These are phyloP conservation scores for Bullera alba DNA, from an alignment of 768 basidiomycete genomes.

Conservation along the genomic window DNA sequence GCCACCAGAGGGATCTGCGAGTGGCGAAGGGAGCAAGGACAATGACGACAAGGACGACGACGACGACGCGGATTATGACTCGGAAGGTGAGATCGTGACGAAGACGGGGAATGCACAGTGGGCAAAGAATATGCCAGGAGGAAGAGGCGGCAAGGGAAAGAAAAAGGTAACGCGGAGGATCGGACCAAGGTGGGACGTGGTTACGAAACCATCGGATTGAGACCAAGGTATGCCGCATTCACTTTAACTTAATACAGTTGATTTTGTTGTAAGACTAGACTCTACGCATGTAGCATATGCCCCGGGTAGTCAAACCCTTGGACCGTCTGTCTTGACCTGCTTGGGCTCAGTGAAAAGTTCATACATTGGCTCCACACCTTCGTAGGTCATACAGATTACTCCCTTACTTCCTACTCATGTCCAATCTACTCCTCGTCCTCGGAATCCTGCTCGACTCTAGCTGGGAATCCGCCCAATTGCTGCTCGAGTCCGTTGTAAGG, in stretches of 20 bases:
- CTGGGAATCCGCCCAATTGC: constrained; percentile 39
- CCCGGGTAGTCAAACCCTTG: too few species aligned
- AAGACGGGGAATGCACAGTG: background rate
- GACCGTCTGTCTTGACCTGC: too few species aligned
- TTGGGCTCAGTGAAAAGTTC: too few species aligned
- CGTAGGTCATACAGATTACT: background rate
- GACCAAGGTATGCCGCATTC: background rate
- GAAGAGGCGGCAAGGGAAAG: too few species aligned
- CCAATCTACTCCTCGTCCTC: constrained; percentile 29
- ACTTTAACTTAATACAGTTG: background rate
- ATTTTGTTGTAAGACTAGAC: background rate
- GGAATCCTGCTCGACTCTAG: constrained; percentile 27
- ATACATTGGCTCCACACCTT: background rate
- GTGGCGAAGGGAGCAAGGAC: background rate
- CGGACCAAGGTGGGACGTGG: background rate
- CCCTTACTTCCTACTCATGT: background rate
- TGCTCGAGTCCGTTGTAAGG: constrained; percentile 45
- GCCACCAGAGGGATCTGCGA: too few species aligned
- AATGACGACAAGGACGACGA: background rate
- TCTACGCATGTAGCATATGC: too few species aligned
- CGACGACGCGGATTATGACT: background rate
- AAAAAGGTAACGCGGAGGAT: too few species aligned
- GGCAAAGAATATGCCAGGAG: background rate
- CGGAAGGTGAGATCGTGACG: background rate
- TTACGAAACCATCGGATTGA: background rate